These are phyloP conservation scores for Pholiota microspora DNA, from an alignment of 768 basidiomycete genomes.

Conservation along the genomic window DNA sequence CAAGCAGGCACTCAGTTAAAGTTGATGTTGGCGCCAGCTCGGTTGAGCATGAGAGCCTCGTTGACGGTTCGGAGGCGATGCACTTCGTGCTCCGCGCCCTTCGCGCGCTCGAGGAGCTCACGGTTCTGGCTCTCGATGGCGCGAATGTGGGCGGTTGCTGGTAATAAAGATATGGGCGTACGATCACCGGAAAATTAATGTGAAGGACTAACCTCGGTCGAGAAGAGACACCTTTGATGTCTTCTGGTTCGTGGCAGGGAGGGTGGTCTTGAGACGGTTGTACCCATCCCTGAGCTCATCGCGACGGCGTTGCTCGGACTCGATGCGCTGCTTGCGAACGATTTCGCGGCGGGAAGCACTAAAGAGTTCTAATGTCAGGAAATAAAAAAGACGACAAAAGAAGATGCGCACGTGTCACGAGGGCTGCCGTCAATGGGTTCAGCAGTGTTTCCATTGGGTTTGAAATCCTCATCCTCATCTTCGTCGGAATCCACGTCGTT, in stretches of 20 bases:
- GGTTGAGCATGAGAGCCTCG: constrained; percentile 81
- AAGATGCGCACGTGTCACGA: constrained; percentile 38
- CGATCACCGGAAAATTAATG: constrained; percentile 1
- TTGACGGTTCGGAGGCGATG: constrained; percentile 81
- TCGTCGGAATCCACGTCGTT: constrained; percentile 61
- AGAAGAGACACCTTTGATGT: constrained; percentile 89
- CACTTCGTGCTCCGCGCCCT: constrained; percentile 69
- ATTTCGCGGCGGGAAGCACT: constrained; percentile 72
- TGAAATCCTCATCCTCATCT: constrained; percentile 76
- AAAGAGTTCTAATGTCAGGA: constrained; percentile 5
- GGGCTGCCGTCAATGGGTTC: constrained; percentile 44
- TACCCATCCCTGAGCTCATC: constrained; percentile 94
- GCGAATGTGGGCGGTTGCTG: constrained; percentile 78
- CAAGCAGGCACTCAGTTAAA: constrained; percentile 38
- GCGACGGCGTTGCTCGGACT: constrained; percentile 88
- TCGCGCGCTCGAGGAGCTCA: constrained; percentile 7
- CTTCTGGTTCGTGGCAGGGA: constrained; percentile 90
- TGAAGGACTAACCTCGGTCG: constrained; percentile 63
- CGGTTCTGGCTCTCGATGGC: constrained; percentile 6
- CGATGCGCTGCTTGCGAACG: constrained; percentile 89
- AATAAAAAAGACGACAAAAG: constrained; percentile 2
- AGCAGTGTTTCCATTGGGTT: constrained; percentile 39
- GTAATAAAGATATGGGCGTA: constrained; percentile 10
- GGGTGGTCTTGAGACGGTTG: constrained; percentile 84
- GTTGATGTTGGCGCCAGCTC: constrained; percentile 47